These are phyloP conservation scores for Penicillium brasilianum DNA, from an alignment of 2,329 filamentous ascomycete species.

Conservation along the genomic window DNA sequence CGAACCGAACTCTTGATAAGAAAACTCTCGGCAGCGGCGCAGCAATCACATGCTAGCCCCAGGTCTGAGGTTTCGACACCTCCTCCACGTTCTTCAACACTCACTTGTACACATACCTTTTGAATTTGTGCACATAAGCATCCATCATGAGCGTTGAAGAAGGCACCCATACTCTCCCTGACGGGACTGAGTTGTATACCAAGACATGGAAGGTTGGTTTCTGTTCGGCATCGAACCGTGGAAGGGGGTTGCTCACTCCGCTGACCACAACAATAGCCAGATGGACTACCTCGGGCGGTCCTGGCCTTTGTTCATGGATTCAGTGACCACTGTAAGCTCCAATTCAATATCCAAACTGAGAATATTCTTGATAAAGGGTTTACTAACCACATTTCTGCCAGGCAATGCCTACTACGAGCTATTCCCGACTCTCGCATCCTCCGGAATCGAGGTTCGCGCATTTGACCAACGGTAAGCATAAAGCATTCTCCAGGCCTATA, in stretches of 20 bases:
- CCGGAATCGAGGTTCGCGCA: constrained; percentile 74
- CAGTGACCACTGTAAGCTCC: constrained; percentile 70
- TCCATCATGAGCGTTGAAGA: constrained; percentile 52
- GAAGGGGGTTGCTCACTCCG: neutral
- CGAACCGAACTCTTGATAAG: neutral
- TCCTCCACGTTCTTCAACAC: neutral
- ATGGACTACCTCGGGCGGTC: constrained; percentile 63
- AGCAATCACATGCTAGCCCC: constrained; percentile 5
- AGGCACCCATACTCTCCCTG: constrained; percentile 56
- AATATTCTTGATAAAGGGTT: neutral
- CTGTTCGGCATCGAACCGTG: constrained; percentile 3
- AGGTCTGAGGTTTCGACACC: neutral
- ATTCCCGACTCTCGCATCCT: constrained; percentile 70
- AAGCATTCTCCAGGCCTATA: too few species aligned
- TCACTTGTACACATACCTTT: neutral
- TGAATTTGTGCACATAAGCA: neutral
- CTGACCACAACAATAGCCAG: constrained; percentile 11
- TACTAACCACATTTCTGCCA: constrained; percentile 26
- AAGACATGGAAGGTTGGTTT: constrained; percentile 65
- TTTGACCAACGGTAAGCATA: constrained; percentile 72
- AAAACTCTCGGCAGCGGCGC: neutral
- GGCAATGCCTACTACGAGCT: constrained; percentile 76
- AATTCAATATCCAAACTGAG: neutral
- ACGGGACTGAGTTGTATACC: constrained; percentile 62
- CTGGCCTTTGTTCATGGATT: constrained; percentile 88